Evolutionary conservation across 306 rosid genomes (phyloP), one percentile per base, ranked within the genome.

Genomic region (Prunus salicina): DNA sequence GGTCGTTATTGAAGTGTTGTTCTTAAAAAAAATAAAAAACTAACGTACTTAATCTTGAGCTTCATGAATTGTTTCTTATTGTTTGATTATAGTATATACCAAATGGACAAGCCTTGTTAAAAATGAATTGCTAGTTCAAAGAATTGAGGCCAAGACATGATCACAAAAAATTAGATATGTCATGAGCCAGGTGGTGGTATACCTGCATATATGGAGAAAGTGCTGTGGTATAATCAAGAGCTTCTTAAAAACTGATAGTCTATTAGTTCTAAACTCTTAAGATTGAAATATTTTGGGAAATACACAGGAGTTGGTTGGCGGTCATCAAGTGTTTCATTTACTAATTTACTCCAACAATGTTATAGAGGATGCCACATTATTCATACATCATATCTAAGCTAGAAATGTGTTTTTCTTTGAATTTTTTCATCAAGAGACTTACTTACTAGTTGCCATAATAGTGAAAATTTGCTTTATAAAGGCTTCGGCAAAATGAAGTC

Each of bases 131-230:
- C 11, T 8, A 2, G 24, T 43, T 46, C 63, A 32, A 64, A 34
- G 51, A 34, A 71, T 32, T 72, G 67, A 58, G 55, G 11, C 8
- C 62, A 55, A 45, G 46, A 30, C 10, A 55, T 38, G 32, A n/a
- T 8, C 51, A 55, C 22, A 38, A 30, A 34, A 55, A 55, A 8
- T 34, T 34, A 57, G 67, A 22, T 24, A 19, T 30, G 38, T 3
- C 30, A 32, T n/a, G 49, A 49, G 14, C 61, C 30, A 32, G 28
- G 58, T 70, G 61, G 58, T 47, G 43, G 47, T 15, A 52, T 8
- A 27, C 22, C 25, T 51, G 71, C 78, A 49, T 46, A 32, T 47
- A 12, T 28, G 65, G 51, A 74, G 58, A 69, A 69, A 69, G 3
- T 46, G 15, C 15, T 38, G 76, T 56, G 41, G 38, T 11, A 46